Evolutionary conservation across 1,139 yeast genomes (phyloP).

Genomic region (Sugiyamaella paludigena): DNA sequence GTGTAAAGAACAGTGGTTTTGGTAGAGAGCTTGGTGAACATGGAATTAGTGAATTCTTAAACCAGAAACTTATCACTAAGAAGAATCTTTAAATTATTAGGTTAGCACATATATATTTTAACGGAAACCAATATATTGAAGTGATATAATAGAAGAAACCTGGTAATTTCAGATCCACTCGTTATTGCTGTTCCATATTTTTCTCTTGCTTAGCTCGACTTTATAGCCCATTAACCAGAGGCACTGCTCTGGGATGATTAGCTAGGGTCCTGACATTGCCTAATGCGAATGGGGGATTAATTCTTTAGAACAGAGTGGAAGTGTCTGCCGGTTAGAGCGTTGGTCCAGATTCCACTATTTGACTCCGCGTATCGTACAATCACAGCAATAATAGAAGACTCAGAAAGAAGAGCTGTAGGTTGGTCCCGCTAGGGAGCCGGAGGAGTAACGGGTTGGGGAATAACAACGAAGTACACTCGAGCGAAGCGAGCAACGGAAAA

Average conservation of each 20-base stretch:
- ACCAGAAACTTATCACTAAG: constrained; percentile 8
- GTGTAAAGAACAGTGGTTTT: constrained; percentile 81
- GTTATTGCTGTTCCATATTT: too few relatives aligned
- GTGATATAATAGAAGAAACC: too few relatives aligned
- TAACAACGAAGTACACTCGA: not conserved
- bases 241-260: too few relatives aligned
- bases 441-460: not conserved
- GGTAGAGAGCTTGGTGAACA: constrained; percentile 89
- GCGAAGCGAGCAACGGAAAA: constrained; percentile 2
- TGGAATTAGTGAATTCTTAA: constrained; percentile 19
- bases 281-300: too few relatives aligned
- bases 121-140: not conserved
- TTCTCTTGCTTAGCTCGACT: too few relatives aligned
- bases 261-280: too few relatives aligned
- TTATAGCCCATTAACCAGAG: too few relatives aligned
- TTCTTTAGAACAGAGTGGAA: not conserved
- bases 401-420: too few relatives aligned
- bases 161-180: too few relatives aligned
- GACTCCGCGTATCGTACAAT: too few relatives aligned
- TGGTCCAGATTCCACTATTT: too few relatives aligned
- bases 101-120: not conserved
- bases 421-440: not conserved
- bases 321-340: constrained; percentile 11
- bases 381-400: too few relatives aligned
- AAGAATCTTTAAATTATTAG: constrained; percentile 2